These are phyloP conservation scores for Cercospora citrullina DNA, from an alignment of 2,329 filamentous ascomycete genomes.

Conservation along the genomic window DNA sequence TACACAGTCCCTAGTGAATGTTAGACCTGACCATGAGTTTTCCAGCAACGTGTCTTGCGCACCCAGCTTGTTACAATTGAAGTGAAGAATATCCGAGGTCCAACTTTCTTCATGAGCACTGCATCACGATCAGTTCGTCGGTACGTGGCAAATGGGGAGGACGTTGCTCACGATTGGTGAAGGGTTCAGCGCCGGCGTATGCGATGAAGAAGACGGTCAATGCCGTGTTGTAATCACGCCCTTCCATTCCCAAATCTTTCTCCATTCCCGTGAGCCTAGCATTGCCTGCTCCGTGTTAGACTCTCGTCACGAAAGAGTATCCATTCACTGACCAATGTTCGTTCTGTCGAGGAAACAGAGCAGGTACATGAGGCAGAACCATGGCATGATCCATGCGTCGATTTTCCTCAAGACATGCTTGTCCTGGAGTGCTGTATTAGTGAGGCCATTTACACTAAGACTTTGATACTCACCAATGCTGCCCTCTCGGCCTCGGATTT, in stretches of 20 bases:
- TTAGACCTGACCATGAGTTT: not conserved
- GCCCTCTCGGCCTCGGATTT: slow-evolving; percentile 16
- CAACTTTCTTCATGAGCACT: slow-evolving; percentile 70
- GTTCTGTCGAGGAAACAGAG: slow-evolving; percentile 47
- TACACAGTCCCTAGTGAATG: slow-evolving; percentile 43
- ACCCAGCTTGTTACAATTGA: slow-evolving; percentile 72
- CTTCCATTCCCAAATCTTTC: slow-evolving; percentile 62
- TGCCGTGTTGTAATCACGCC: slow-evolving; percentile 68
- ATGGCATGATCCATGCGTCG: slow-evolving; percentile 53
- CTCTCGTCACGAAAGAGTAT: not conserved
- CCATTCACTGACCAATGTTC: slow-evolving; percentile 48
- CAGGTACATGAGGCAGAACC: slow-evolving; percentile 56
- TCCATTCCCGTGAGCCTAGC: slow-evolving; percentile 60
- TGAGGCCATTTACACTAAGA: not conserved
- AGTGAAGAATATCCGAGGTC: slow-evolving; percentile 71
- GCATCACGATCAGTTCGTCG: not conserved
- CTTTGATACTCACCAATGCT: slow-evolving; percentile 1
- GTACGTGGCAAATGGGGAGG: not conserved
- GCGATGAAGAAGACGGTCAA: slow-evolving; percentile 86
- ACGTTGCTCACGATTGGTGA: slow-evolving; percentile 59
- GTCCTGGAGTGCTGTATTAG: slow-evolving; percentile 45
- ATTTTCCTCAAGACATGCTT: slow-evolving; percentile 51
- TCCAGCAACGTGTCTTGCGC: not conserved
- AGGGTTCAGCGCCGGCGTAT: slow-evolving; percentile 74
- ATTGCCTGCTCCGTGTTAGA: slow-evolving; percentile 49